Percentiles rank a stretch among this genome's conserved stretches.
Evolutionary conservation across 2,329 filamentous ascomycete genomes (phyloP).

Genomic region (Stemphylium vesicarium): DNA sequence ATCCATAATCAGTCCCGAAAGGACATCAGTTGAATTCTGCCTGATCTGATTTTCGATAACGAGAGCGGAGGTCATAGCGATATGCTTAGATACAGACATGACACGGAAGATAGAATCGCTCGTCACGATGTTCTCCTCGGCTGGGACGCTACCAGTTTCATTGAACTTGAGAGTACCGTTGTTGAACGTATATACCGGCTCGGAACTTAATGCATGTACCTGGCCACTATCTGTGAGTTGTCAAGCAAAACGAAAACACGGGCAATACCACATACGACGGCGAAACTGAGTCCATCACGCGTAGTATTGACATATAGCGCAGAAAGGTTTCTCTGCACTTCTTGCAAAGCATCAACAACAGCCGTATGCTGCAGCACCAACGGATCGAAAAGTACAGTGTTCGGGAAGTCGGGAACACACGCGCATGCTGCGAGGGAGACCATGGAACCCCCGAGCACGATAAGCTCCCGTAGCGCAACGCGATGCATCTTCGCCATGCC

Average conservation of each 20-base stretch:
- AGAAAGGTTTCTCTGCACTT: constrained; percentile 25
- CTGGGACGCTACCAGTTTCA: constrained; percentile 19
- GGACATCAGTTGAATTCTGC: background rate
- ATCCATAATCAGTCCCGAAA: constrained; percentile 24
- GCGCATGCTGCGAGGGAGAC: constrained; percentile 7
- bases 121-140: constrained; percentile 22
- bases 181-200: constrained; percentile 33
- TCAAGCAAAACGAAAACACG: background rate
- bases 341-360: constrained; percentile 32
- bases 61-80: constrained; percentile 34
- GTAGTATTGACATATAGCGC: constrained; percentile 29
- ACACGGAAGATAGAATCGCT: constrained; percentile 42
- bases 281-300: constrained; percentile 40
- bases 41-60: constrained; percentile 25
- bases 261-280: constrained; percentile 27
- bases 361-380: constrained; percentile 27
- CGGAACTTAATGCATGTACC: constrained; percentile 36
- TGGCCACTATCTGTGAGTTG: background rate
- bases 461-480: background rate
- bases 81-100: constrained; percentile 38
- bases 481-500: too few relatives aligned
- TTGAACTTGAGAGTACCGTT: constrained; percentile 41
- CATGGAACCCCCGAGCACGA: constrained; percentile 7
- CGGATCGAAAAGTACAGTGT: constrained; percentile 23
- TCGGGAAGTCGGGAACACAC: constrained; percentile 38